Conservation (phyloP, 2,329 filamentous ascomycete species). For the Zymoseptoria crescenta region DNA sequence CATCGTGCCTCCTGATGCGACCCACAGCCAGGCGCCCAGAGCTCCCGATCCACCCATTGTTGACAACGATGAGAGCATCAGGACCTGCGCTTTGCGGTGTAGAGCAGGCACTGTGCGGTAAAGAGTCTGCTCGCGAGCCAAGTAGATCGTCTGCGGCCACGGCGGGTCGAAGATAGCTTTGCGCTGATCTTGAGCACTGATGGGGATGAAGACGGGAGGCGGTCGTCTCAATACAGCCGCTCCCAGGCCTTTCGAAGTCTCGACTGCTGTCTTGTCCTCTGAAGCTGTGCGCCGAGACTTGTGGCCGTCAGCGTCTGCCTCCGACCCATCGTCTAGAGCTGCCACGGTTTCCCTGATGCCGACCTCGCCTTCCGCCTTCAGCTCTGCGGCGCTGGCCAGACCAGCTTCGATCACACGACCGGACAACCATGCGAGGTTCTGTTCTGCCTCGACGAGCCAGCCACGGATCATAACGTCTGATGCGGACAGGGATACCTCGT, state of each 20-base stretch:
- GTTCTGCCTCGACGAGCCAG: constrained; percentile 73
- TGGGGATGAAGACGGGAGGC: constrained; percentile 19
- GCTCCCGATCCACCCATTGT: constrained; percentile 55
- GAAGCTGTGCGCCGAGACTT: constrained; percentile 2
- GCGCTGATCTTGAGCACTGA: constrained; percentile 23
- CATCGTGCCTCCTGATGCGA: constrained; percentile 45
- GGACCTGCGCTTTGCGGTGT: constrained; percentile 38
- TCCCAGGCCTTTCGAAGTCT: constrained; percentile 1
- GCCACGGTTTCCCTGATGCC: neutral
- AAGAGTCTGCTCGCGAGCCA: constrained; percentile 50
- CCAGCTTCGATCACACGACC: constrained; percentile 65
- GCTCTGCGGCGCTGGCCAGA: constrained; percentile 29
- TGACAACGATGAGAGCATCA: constrained; percentile 64
- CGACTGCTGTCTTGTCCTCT: constrained; percentile 17
- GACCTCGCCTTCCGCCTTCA: constrained; percentile 12
- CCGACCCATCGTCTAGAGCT: constrained; percentile 5
- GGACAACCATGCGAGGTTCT: constrained; percentile 71
- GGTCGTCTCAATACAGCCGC: constrained; percentile 17
- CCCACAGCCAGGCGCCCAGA: constrained; percentile 48
- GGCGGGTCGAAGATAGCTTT: constrained; percentile 34
- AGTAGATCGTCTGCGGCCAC: constrained; percentile 70
- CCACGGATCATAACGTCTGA: constrained; percentile 67
- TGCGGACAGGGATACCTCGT: constrained; percentile 79
- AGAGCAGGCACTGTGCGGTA: constrained; percentile 36
- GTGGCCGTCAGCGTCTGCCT: constrained; percentile 9